A percentile compares a stretch with the other conserved stretches of the same genome.
Evolutionary conservation across 352 stramenopile species (phyloP).

Genomic region (Phytophthora brassicae): DNA sequence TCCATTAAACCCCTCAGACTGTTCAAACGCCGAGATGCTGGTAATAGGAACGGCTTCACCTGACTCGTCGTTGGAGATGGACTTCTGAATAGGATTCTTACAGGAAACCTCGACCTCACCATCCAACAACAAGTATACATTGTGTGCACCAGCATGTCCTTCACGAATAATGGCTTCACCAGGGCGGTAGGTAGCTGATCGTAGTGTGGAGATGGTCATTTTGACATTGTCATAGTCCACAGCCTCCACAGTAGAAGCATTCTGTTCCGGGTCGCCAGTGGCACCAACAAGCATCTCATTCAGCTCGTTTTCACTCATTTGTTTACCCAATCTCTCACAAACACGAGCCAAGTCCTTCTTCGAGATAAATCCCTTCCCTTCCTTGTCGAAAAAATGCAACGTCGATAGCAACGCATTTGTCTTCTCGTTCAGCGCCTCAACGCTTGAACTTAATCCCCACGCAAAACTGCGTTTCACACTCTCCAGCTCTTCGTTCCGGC

Average conservation of each 20-base stretch:
- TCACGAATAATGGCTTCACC: constrained; percentile 79
- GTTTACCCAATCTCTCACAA: constrained; percentile 67
- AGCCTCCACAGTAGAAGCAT: constrained; percentile 44
- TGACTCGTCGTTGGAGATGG: constrained; percentile 3
- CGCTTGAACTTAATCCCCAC: constrained; percentile 74
- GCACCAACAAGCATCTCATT: constrained; percentile 84
- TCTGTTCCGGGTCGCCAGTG: constrained; percentile 72
- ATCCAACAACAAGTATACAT: constrained; percentile 79
- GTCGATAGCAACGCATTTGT: constrained; percentile 67
- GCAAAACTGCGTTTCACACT: constrained; percentile 50
- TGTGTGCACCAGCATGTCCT: constrained; percentile 63
- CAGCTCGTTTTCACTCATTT: constrained; percentile 73
- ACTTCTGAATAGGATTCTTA: constrained; percentile 69
- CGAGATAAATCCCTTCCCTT: constrained; percentile 82
- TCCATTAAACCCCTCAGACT: constrained; percentile 37
- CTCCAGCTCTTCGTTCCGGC: constrained; percentile 35
- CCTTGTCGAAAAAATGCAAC: constrained; percentile 74
- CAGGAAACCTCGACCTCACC: constrained; percentile 79
- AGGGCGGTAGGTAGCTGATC: constrained; percentile 61
- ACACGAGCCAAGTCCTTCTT: constrained; percentile 76
- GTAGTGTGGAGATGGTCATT: constrained; percentile 78
- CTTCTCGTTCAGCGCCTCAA: constrained; percentile 68
- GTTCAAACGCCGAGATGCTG: constrained; percentile 24
- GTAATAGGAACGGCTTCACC: constrained; percentile 22
- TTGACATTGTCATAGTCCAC: constrained; percentile 84